These are phyloP conservation scores for Diphasiastrum complanatum DNA, from an alignment of 83 land plant species.

Conservation along the genomic window DNA sequence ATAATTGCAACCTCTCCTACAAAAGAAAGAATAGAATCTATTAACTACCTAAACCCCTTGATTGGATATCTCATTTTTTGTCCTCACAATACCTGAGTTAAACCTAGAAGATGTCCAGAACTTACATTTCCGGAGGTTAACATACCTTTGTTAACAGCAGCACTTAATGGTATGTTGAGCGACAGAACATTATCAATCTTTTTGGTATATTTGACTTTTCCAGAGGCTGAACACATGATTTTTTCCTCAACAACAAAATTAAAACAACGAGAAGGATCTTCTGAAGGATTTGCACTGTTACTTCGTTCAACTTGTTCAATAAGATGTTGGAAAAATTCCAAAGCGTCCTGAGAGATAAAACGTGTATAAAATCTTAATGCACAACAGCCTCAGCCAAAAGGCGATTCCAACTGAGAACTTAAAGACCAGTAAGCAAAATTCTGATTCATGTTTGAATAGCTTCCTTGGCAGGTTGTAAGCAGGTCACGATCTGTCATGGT, in stretches of 20 bases:
- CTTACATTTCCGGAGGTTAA: not conserved
- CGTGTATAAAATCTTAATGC: no score
- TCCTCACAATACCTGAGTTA: no score
- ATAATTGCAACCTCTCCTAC: slow-evolving; percentile 69
- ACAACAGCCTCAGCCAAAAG: no score
- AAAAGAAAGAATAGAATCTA: no score
- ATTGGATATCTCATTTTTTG: not conserved
- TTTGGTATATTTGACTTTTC: slow-evolving; percentile 88
- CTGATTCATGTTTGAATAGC: not conserved
- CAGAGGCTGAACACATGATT: slow-evolving; percentile 65
- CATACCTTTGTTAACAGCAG: slow-evolving; percentile 77
- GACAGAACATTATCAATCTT: slow-evolving; percentile 76
- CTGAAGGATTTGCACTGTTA: slow-evolving; percentile 40
- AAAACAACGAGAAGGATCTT: slow-evolving; percentile 86
- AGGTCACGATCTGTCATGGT: no score
- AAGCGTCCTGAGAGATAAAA: slow-evolving; percentile 76
- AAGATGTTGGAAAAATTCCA: slow-evolving; percentile 91
- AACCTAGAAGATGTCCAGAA: no score
- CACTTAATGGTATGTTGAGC: slow-evolving; percentile 67
- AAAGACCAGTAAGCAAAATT: not conserved
- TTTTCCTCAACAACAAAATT: slow-evolving; percentile 87
- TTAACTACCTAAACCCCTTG: no score
- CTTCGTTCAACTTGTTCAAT: slow-evolving; percentile 85
- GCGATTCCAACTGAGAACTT: not conserved
- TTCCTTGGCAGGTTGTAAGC: not conserved